Base-by-base conservation (phyloP, 2,329 filamentous ascomycete genomes). In the Fusarium sp. region DNA sequence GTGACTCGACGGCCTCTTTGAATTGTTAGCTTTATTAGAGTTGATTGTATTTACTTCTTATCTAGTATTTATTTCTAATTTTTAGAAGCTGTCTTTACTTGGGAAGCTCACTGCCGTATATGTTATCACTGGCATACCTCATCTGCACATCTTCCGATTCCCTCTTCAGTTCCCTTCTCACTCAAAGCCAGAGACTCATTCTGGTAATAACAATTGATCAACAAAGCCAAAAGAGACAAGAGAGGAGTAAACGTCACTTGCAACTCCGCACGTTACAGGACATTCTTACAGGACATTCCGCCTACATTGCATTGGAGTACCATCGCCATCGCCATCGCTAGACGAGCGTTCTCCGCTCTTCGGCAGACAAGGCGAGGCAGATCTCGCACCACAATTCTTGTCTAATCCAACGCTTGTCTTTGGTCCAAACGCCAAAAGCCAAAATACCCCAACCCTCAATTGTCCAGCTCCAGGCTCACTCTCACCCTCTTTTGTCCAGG, bases 341-440 rank as follows among this genome's bases (percentile, higher is more conserved):
- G 28, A 28, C 8, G 1, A 60, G 39, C 65, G 53, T 34, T 44
- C 65, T 69, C 65, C 65, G 61, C 65, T 68, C 48, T 40, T 53
- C 54, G 65, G 60, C 65, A 67, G 59, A 55, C 45, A 19, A 46
- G 65, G 39, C 56, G 34, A 45, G 47, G 51, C 48, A 39, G 10
- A 30, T 17, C 19, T 62, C 47, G 59, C 59, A 62, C 59, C 59
- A 62, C 51, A 56, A 65, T 68, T 68, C 47, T 56, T 42, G 51
- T 66, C 62, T 45, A 61, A 65, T 60, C 54, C 47, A 40, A 39
- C 47, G 54, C 44, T 55, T 42, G 20, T 47, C 58, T 38, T 64
- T 67, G 59, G 64, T 45, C 58, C 26, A 28, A 28, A 28, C 11
- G 10, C 10, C 10, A 12, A 51, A 67, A 36, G 30, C 15, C 14